Evolutionary conservation across 1,284 basidiomycete genomes (phyloP).

Genomic region (Vanrija sp.): DNA sequence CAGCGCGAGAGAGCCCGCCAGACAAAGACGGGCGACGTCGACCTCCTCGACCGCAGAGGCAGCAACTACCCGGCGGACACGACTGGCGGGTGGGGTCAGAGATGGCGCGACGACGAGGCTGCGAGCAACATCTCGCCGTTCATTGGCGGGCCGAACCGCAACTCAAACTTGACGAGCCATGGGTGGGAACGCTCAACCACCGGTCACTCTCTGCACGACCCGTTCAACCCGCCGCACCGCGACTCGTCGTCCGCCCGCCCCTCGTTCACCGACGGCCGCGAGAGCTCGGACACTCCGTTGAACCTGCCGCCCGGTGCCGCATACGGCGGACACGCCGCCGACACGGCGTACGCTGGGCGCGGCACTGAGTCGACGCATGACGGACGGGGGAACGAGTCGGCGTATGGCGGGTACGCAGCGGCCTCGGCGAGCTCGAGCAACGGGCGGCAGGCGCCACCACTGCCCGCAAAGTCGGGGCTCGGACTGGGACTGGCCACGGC

Average conservation of each 20-base stretch:
- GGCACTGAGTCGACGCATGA: background rate
- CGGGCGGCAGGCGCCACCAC: background rate
- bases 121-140: slow-evolving; percentile 35
- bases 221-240: background rate
- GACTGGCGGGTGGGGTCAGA: background rate
- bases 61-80: background rate
- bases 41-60: slow-evolving; percentile 17
- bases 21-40: slow-evolving; percentile 30
- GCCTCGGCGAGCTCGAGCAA: background rate
- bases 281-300: no score
- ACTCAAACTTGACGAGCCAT: no score
- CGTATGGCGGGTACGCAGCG: background rate
- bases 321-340: background rate
- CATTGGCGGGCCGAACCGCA: slow-evolving; percentile 12
- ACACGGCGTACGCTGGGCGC: background rate
- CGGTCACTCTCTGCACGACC: no score
- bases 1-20: slow-evolving; percentile 17
- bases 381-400: background rate
- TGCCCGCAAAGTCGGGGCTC: slow-evolving; percentile 2
- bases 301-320: background rate
- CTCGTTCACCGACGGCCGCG: background rate
- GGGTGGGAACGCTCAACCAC: no score
- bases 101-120: slow-evolving; percentile 1
- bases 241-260: background rate
- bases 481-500: background rate